These are phyloP conservation scores for Mycosphaerella sp. DNA, from an alignment of 2,329 filamentous ascomycete genomes.

Conservation along the genomic window DNA sequence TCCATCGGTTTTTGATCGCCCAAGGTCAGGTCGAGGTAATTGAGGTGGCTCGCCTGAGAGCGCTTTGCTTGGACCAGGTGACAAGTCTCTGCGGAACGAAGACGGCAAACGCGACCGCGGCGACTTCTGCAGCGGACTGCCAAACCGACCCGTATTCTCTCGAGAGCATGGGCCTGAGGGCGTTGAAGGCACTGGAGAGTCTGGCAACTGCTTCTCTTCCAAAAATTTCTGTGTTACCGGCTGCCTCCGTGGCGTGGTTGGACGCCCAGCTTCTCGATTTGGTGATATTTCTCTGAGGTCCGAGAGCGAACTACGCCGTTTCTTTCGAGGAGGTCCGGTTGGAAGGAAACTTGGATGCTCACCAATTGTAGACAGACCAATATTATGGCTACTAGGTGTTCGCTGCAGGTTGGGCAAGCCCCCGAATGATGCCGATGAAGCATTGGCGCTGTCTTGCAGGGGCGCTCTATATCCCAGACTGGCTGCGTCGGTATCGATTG, in stretches of 20 bases:
- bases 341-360: constrained; percentile 42
- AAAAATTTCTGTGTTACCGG: constrained; percentile 18
- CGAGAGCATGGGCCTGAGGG: constrained; percentile 32
- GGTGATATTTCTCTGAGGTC: constrained; percentile 61
- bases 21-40: constrained; percentile 26
- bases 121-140: constrained; percentile 36
- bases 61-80: constrained; percentile 31
- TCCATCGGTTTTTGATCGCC: constrained; percentile 26
- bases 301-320: constrained; percentile 84
- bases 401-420: constrained; percentile 25
- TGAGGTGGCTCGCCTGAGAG: constrained; percentile 12
- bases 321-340: constrained; percentile 56
- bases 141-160: constrained; percentile 35
- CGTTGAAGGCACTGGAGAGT: constrained; percentile 34
- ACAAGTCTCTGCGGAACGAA: constrained; percentile 41
- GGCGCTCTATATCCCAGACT: constrained; percentile 46
- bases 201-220: constrained; percentile 31
- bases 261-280: constrained; percentile 22
- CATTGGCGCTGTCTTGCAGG: constrained; percentile 49
- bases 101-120: constrained; percentile 33
- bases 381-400: constrained; percentile 24
- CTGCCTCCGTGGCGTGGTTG: constrained; percentile 22
- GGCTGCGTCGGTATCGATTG: constrained; percentile 61
- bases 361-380: constrained; percentile 47
- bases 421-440: constrained; percentile 37